These are phyloP conservation scores for Primulina huaijiensis DNA, from an alignment of 257 asterid species.

Conservation along the genomic window DNA sequence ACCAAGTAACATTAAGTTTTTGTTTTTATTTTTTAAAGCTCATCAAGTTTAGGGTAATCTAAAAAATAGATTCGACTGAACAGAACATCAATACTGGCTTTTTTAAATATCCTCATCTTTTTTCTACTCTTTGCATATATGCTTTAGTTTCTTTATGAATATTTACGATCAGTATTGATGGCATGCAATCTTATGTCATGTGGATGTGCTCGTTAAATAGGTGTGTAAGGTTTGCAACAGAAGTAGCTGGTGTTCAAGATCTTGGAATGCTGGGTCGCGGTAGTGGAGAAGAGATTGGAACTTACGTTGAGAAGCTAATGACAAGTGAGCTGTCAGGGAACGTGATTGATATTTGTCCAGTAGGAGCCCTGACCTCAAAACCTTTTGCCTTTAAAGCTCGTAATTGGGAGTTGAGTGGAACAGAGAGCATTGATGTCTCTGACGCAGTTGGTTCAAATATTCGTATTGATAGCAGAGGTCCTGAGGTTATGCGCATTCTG, in stretches of 20 bases:
- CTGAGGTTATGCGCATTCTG: constrained; percentile 90
- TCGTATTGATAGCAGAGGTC: constrained; percentile 98
- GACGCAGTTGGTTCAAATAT: constrained; percentile 99
- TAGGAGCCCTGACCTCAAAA: constrained; percentile 96
- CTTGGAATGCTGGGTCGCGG: constrained; percentile 99
- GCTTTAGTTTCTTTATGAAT: not conserved
- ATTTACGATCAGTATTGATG: constrained; percentile 13
- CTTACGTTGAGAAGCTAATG: constrained; percentile 94
- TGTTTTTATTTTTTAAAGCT: not conserved
- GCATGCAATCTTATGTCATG: constrained; percentile 20
- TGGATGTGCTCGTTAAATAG: constrained; percentile 43
- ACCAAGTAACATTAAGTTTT: not conserved
- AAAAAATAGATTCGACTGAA: not conserved
- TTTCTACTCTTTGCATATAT: not conserved
- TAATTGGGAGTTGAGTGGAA: constrained; percentile 97
- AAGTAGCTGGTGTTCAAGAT: constrained; percentile 94
- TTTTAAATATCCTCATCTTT: not conserved
- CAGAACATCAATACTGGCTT: not conserved
- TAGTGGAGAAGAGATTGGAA: constrained; percentile 99
- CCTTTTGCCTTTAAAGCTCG: constrained; percentile 99
- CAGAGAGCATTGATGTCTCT: constrained; percentile 96
- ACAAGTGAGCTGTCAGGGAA: constrained; percentile 98
- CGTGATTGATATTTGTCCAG: constrained; percentile 98
- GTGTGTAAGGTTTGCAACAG: constrained; percentile 95
- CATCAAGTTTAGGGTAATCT: not conserved